Conservation (phyloP, 2,329 filamentous ascomycete genomes). For the Stachybotrys chartarum region DNA sequence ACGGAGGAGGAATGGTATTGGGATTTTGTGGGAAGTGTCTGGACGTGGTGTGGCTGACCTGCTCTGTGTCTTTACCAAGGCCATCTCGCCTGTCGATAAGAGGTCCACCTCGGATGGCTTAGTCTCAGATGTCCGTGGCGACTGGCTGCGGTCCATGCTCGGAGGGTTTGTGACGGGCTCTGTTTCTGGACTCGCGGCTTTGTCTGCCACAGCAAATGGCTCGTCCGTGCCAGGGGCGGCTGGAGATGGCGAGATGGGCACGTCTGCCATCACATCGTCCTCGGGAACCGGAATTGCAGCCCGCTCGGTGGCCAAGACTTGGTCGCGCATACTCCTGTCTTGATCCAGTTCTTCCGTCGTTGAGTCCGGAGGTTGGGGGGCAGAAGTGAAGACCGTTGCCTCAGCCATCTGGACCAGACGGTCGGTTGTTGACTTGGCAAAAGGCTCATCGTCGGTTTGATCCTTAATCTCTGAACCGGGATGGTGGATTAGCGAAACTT, state of each 20-base stretch:
- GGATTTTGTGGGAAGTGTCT: slow-evolving; percentile 49
- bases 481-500: slow-evolving; percentile 23
- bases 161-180: slow-evolving; percentile 34
- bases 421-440: background rate
- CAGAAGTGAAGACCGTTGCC: background rate
- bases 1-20: slow-evolving; percentile 74
- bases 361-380: background rate
- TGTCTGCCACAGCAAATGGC: slow-evolving; percentile 16
- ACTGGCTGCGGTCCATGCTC: slow-evolving; percentile 38
- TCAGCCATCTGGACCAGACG: background rate
- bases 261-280: slow-evolving; percentile 25
- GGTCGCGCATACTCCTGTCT: no score
- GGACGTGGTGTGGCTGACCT: slow-evolving; percentile 24
- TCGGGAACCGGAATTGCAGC: background rate
- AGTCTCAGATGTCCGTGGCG: slow-evolving; percentile 41
- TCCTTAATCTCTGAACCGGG: slow-evolving; percentile 15
- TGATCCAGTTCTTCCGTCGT: no score
- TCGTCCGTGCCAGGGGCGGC: background rate
- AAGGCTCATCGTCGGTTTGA: slow-evolving; percentile 1
- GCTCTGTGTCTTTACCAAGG: slow-evolving; percentile 18
- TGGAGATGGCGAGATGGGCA: slow-evolving; percentile 1
- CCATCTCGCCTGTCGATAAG: slow-evolving; percentile 28
- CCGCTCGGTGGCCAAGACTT: no score
- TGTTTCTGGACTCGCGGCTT: slow-evolving; percentile 31
- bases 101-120: slow-evolving; percentile 44